These are phyloP conservation scores for Begonia peltatifolia DNA, from an alignment of 306 rosid species.

Conservation along the genomic window DNA sequence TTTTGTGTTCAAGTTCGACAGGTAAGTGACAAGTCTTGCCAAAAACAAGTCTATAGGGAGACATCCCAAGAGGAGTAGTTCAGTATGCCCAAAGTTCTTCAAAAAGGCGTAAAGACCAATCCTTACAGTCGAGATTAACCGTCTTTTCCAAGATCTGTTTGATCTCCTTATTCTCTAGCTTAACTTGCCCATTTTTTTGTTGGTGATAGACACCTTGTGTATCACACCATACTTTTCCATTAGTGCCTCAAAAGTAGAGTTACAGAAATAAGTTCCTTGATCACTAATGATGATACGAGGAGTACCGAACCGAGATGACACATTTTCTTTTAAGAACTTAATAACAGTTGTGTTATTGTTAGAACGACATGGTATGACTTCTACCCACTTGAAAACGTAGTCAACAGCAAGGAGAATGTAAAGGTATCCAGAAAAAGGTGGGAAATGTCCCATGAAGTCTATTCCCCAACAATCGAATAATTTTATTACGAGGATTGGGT, in stretches of 20 bases:
- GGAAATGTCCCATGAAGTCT: not conserved
- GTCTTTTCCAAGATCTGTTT: not conserved
- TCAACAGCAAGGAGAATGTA: not conserved
- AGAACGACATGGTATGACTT: not conserved
- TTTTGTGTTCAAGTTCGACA: too few relatives aligned
- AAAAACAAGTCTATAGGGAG: not conserved
- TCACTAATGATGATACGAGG: not conserved
- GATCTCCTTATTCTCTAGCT: not conserved
- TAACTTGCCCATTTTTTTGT: not conserved
- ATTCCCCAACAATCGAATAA: not conserved
- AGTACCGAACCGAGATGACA: too few relatives aligned
- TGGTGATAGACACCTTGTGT: not conserved
- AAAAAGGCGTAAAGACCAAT: not conserved
- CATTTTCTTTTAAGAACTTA: not conserved
- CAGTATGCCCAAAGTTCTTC: not conserved
- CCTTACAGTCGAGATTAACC: not conserved
- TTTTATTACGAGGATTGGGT: not conserved
- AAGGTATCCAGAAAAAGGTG: not conserved
- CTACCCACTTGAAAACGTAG: not conserved
- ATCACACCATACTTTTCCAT: not conserved
- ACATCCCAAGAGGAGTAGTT: not conserved
- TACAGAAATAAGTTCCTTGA: not conserved
- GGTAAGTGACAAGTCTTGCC: too few relatives aligned
- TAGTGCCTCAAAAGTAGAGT: not conserved
- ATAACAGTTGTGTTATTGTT: not conserved